Conservation (phyloP, 1,139 yeast species). For the Eremothecium cymbalariae region DNA sequence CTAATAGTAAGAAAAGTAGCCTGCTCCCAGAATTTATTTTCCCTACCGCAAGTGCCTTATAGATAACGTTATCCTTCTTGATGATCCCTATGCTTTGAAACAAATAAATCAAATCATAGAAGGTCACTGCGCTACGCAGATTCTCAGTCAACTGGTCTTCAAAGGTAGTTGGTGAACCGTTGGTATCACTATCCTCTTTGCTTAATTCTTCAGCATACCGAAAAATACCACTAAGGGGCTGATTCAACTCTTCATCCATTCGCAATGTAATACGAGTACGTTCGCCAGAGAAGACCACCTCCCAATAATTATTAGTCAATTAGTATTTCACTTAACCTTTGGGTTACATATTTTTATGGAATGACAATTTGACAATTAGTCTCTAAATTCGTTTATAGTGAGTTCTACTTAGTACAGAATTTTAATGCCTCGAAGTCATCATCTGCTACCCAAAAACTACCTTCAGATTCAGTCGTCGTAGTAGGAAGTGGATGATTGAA, state of each 20-base stretch:
- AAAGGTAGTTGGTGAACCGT: slow-evolving; percentile 5
- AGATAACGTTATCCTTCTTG: slow-evolving; percentile 19
- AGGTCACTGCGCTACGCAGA: slow-evolving; percentile 19
- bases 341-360: too few relatives aligned
- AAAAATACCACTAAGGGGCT: slow-evolving; percentile 1
- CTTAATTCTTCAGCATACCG: neutral
- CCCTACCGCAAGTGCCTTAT: slow-evolving; percentile 20
- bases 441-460: slow-evolving; percentile 35
- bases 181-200: neutral
- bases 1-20: slow-evolving; percentile 21
- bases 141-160: slow-evolving; percentile 15
- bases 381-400: too few relatives aligned
- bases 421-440: slow-evolving; percentile 26
- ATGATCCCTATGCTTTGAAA: slow-evolving; percentile 25
- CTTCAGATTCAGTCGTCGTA: slow-evolving; percentile 23
- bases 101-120: slow-evolving; percentile 25
- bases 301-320: too few relatives aligned
- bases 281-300: too few relatives aligned
- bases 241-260: too few relatives aligned
- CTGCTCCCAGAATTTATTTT: slow-evolving; percentile 25
- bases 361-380: too few relatives aligned
- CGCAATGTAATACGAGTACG: too few relatives aligned
- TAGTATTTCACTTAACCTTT: too few relatives aligned
- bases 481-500: slow-evolving; percentile 32
- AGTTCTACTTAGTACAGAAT: too few relatives aligned